These are phyloP conservation scores for Diplodia mutila DNA, from an alignment of 2,329 filamentous ascomycete species.

Conservation along the genomic window DNA sequence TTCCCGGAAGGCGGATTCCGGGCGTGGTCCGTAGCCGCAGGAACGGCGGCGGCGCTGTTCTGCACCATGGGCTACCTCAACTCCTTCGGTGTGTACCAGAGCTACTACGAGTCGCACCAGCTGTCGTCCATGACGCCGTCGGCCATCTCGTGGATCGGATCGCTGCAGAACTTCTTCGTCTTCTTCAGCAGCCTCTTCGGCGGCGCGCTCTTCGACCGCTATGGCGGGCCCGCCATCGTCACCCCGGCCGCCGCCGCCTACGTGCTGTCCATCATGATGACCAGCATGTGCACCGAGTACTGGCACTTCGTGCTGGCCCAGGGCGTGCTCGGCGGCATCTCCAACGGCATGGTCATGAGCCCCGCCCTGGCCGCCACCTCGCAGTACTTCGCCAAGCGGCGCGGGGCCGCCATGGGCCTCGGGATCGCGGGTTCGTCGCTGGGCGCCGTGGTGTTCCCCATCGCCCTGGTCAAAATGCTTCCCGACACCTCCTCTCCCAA, in stretches of 20 bases:
- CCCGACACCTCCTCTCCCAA: conserved; percentile 51
- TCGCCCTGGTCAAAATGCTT: conserved; percentile 54
- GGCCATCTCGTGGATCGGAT: conserved; percentile 55
- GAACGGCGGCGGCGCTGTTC: neutral
- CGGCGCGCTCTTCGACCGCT: conserved; percentile 6
- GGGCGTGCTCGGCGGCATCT: conserved; percentile 52
- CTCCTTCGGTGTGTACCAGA: conserved; percentile 44
- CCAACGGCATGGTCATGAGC: conserved; percentile 50
- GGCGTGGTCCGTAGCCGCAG: conserved; percentile 5
- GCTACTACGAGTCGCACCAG: conserved; percentile 51
- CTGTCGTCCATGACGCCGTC: conserved; percentile 46
- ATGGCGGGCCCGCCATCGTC: conserved; percentile 2
- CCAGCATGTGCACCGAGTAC: conserved; percentile 55
- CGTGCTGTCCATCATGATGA: conserved; percentile 58
- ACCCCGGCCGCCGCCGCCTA: conserved; percentile 29
- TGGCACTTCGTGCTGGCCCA: conserved; percentile 57
- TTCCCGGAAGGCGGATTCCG: conserved; percentile 7
- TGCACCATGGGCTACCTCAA: conserved; percentile 10
- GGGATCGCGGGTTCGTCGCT: conserved; percentile 49
- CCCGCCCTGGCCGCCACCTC: conserved; percentile 51
- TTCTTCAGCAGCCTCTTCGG: conserved; percentile 3
- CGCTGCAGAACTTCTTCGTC: conserved; percentile 52
- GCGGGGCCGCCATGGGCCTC: conserved; percentile 51
- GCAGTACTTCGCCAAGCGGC: conserved; percentile 52
- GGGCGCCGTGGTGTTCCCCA: conserved; percentile 64